Evolutionary conservation across 371 early-diverging fungal species (phyloP), one percentile per base, ranked within the genome.

Genomic region (Umbelopsis sp.): DNA sequence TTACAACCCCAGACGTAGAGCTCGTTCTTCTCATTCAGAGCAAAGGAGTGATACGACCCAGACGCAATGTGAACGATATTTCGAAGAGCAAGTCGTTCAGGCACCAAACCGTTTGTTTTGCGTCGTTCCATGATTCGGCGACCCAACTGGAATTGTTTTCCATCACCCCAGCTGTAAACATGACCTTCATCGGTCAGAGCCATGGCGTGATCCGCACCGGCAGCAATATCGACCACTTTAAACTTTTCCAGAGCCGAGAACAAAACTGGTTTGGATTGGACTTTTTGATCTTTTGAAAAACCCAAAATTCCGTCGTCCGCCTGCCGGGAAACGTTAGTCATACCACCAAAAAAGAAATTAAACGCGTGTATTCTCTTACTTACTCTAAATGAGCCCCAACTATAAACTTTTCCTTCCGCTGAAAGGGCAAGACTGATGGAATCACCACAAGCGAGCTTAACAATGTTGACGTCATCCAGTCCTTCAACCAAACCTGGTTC

Each of bases 371-470:
- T 14, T 3, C 7, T 12, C n/a, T 6, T 0, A 65, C 80, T 63
- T 86, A 79, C 95, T 87, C 89, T 80, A 82, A 95, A 99, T 8
- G 99, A 96, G 45, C 99, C 99, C 96, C 99, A 99, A 50, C 90
- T 87, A 75, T 94, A 99, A 5, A 99, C 89, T 65, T 85, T 69
- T 11, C 99, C 99, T 6, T 90, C 84, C 1, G 87, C 87, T 0
- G 94, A 90, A 64, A 99, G 75, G n/a, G 94, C 96, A 37, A 94
- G 93, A 1, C 98, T 91, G 20, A 95, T 82, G 0, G 96, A 97
- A 69, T 97, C 99, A 37, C 99, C 99, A 78, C 96, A 95, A 11
- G 90, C 94, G 10, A 97, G 92, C 67, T 94, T 89, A 38, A 94
- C 90, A 51, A 98, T 79, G 41, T 87, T 83, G 38, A 91, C 87